A percentile compares a stretch with the other conserved stretches of the same genome.
Evolutionary conservation across 495 filamentous ascomycete genomes (phyloP).

Genomic region (Xanthoparmelia taractica): DNA sequence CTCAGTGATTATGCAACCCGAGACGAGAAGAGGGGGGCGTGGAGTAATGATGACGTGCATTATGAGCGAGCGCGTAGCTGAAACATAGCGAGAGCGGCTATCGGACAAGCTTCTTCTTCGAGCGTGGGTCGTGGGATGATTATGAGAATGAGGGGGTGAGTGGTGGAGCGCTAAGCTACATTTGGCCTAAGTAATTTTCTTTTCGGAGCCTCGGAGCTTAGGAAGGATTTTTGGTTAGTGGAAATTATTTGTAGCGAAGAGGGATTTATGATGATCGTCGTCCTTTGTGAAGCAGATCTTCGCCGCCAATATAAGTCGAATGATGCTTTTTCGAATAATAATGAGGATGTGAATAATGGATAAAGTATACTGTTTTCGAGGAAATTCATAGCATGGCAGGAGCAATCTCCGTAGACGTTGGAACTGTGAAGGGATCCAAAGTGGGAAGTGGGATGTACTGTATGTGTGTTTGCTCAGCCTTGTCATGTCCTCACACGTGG

Average conservation of each 20-base stretch:
- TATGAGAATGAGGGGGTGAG: too few species aligned
- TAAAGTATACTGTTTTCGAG: neutral
- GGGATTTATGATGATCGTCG: neutral
- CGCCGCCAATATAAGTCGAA: neutral
- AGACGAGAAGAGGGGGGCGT: neutral
- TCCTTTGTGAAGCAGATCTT: neutral
- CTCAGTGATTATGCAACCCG: neutral
- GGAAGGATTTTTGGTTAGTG: neutral
- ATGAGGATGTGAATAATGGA: neutral
- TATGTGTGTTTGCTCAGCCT: neutral
- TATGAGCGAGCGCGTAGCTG: neutral
- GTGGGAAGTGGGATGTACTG: neutral
- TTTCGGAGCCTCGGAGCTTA: neutral
- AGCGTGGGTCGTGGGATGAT: neutral
- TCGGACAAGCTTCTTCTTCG: neutral
- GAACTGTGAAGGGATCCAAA: neutral
- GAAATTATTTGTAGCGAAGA: neutral
- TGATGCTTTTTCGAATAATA: neutral
- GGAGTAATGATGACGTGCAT: neutral
- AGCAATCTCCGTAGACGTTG: constrained; percentile 3
- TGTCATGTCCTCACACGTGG: neutral
- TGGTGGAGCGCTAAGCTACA: too few species aligned
- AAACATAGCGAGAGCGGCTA: neutral
- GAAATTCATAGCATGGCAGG: neutral
- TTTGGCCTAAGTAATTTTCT: too few species aligned